Percentiles rank a stretch among this genome's conserved stretches.
These are phyloP conservation scores for Pichia sp. DNA, from an alignment of 1,139 yeast genomes.

Conservation along the genomic window DNA sequence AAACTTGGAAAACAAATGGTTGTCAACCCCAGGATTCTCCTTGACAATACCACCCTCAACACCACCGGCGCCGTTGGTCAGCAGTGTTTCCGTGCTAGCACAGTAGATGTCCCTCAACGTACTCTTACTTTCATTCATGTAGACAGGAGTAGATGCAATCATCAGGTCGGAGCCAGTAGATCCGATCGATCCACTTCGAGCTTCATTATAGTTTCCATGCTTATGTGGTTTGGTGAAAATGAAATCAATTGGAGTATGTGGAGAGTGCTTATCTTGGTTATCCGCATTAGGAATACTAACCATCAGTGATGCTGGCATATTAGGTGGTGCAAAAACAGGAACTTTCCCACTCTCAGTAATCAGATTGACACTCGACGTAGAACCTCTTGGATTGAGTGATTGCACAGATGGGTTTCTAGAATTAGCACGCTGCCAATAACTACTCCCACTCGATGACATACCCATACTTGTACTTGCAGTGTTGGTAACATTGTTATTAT, in stretches of 20 bases:
- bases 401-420: constrained; percentile 19
- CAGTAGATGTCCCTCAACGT: background rate
- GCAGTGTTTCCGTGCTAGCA: constrained; percentile 5
- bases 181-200: background rate
- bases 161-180: background rate
- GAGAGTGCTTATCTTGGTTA: constrained; percentile 6
- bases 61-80: too few relatives aligned
- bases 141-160: background rate
- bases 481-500: constrained; percentile 3
- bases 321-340: constrained; percentile 18
- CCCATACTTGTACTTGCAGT: background rate
- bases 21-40: constrained; percentile 39
- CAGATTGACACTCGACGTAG: constrained; percentile 8
- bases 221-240: constrained; percentile 3
- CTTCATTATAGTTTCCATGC: background rate
- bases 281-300: background rate
- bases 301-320: constrained; percentile 1
- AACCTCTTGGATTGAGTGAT: constrained; percentile 11
- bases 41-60: background rate
- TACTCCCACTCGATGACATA: constrained; percentile 7
- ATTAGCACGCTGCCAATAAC: constrained; percentile 24
- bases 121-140: constrained; percentile 6
- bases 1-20: constrained; percentile 65
- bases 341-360: constrained; percentile 9
- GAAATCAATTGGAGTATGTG: constrained; percentile 17